A percentile compares a stretch with the other conserved stretches of the same genome.
phyloP scores from a whole-genome alignment of 768 basidiomycete species.

The Exidia glandulosa region DNA sequence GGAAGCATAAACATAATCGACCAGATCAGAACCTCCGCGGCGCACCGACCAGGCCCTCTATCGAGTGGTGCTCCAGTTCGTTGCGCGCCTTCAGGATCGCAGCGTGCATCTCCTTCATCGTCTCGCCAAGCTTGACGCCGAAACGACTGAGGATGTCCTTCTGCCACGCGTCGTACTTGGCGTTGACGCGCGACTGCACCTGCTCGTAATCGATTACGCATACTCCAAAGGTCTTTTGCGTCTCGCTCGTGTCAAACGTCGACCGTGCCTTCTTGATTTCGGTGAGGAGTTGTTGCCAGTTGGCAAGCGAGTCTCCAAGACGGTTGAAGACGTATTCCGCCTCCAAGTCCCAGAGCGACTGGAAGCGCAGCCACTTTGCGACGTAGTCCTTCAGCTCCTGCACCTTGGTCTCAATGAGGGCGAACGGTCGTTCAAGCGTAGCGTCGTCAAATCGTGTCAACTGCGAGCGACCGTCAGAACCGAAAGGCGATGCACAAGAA shows the following conservation, averaged over 20 bases:
- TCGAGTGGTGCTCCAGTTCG: conserved; percentile 92
- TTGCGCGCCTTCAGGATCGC: conserved; percentile 86
- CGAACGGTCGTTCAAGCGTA: conserved; percentile 71
- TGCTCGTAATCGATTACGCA: conserved; percentile 96
- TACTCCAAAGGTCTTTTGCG: conserved; percentile 82
- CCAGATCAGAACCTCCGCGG: conserved; percentile 37
- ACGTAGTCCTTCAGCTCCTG: conserved; percentile 85
- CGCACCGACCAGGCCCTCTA: conserved; percentile 69
- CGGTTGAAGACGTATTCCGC: conserved; percentile 93
- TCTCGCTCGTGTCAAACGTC: conserved; percentile 95
- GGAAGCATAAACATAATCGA: neutral
- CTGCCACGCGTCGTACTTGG: conserved; percentile 98
- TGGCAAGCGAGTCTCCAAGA: conserved; percentile 83
- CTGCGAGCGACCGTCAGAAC: conserved; percentile 26
- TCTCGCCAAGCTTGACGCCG: conserved; percentile 83
- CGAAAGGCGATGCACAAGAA: conserved; percentile 3
- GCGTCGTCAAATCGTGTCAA: conserved; percentile 63
- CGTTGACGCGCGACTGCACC: conserved; percentile 93
- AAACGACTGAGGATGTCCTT: conserved; percentile 87
- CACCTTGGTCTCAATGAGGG: conserved; percentile 78
- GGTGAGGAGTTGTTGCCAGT: conserved; percentile 92
- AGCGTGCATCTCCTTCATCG: conserved; percentile 97
- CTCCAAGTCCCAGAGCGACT: conserved; percentile 97
- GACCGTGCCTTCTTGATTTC: conserved; percentile 96
- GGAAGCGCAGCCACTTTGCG: conserved; percentile 97